Base-by-base conservation (phyloP, 2,329 filamentous ascomycete species). In the Pseudonectria buxi region DNA sequence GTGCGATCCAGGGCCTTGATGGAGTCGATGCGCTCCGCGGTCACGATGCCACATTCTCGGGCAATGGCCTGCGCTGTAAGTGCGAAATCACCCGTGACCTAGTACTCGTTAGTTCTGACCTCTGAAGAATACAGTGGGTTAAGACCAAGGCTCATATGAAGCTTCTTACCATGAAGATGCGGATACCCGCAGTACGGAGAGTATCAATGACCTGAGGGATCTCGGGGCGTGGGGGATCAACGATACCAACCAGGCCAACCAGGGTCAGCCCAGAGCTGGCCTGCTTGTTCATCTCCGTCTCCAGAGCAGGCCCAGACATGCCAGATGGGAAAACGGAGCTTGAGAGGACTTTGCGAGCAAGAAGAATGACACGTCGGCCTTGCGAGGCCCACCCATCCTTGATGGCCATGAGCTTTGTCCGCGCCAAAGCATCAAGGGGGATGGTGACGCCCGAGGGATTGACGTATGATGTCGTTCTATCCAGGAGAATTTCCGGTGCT, bases 41-140 rank as follows among this genome's bases (percentile, higher is more conserved):
- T 81, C 34, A 88, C 70, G 51, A 87, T 86, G 7, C 83, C 80
- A 40, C 81, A 85, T 36, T 86, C 76, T 3, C 72, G 67, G 0
- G 83, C 82, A 42, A 89, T 87, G 2, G 83, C 80, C 42, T 78
- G 69, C 0, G 84, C 83, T 0, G 84, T 89, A 12, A 87, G 69
- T 16, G 80, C 79, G 54, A 84, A 87, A 51, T 89, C 84, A 9
- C 84, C 83, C 2, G 84, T 89, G 0, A 88, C 72, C 71, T 72
- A 14, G 4, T 24, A 2, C 29, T 24, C 10, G 18, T 40, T 10
- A 39, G 39, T 27, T 12, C 11, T 3, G 14, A 15, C 15, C 14
- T 14, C 14, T 11, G 11, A 30, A 16, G 26, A 10, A 6, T 14
- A 27, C 11, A 10, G 5, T 27, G 5, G 14, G 26, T 10, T 27